Conservation (phyloP, 129 eudicot species). For the Logfia minima region DNA sequence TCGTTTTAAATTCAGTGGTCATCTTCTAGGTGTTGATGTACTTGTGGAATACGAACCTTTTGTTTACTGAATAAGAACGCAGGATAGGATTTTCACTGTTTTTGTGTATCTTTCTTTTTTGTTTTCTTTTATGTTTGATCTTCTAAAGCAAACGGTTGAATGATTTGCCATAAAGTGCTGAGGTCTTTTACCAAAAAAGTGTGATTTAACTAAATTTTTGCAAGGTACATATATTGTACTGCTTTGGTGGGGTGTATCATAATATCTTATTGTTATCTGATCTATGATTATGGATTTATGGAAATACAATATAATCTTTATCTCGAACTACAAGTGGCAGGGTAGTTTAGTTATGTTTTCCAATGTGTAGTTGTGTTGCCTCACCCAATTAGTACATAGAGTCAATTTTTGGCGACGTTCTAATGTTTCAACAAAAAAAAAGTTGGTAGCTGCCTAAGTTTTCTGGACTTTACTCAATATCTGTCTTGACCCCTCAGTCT, state of each 20-base stretch:
- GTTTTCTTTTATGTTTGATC: not conserved
- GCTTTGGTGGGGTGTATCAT: not conserved
- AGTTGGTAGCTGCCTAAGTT: not conserved
- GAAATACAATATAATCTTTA: too few species aligned
- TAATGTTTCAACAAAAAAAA: not conserved
- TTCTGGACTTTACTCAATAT: not conserved
- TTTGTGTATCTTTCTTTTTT: not conserved
- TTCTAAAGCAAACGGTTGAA: not conserved
- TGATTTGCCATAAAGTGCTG: conserved; percentile 1
- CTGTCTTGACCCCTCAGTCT: not conserved
- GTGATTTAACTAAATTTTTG: not conserved
- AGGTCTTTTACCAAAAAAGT: not conserved
- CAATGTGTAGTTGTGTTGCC: too few species aligned
- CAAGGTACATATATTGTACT: not conserved
- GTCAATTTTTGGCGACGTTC: not conserved
- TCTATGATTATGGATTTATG: too few species aligned
- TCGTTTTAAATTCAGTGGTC: not conserved
- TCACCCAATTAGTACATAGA: too few species aligned
- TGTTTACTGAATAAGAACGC: not conserved
- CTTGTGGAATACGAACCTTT: not conserved
- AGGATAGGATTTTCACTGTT: not conserved
- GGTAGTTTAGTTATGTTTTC: too few species aligned
- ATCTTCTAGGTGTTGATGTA: not conserved
- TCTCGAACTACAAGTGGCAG: too few species aligned
- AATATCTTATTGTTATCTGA: too few species aligned